A percentile compares a stretch with the other conserved stretches of the same genome.
These are phyloP conservation scores for Lumnitzera racemosa DNA, from an alignment of 345 rosid genomes.

Conservation along the genomic window DNA sequence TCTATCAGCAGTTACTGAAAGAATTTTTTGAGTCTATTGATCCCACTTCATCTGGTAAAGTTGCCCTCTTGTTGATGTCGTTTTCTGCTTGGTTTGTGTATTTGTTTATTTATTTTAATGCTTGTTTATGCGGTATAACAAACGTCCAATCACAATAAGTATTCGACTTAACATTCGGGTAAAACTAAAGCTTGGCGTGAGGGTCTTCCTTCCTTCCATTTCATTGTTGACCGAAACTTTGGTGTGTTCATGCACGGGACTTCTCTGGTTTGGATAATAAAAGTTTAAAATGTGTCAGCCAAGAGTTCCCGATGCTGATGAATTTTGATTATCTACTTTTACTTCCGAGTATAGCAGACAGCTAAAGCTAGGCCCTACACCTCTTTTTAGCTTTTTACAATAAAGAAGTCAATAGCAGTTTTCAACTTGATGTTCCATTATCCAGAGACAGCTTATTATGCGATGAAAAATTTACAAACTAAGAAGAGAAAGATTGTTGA, in stretches of 20 bases:
- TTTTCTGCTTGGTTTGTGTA: not conserved
- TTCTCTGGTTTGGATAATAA: too few species aligned
- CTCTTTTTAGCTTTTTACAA: too few species aligned
- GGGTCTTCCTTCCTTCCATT: not conserved
- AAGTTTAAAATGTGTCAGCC: not conserved
- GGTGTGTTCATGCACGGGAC: too few species aligned
- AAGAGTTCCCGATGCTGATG: too few species aligned
- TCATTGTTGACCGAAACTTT: not conserved
- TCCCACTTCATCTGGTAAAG: conserved; percentile 57
- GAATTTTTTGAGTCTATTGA: conserved; percentile 80
- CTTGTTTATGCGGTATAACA: not conserved
- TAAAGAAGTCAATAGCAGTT: not conserved
- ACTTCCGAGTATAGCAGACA: too few species aligned
- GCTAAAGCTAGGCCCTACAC: too few species aligned
- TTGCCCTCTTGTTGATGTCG: not conserved
- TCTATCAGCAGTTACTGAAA: conserved; percentile 76
- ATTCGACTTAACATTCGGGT: too few species aligned
- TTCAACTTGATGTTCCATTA: not conserved
- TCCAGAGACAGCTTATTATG: conserved; percentile 68
- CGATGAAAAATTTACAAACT: conserved; percentile 55
- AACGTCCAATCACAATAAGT: too few species aligned
- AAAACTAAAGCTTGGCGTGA: too few species aligned
- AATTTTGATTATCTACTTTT: too few species aligned
- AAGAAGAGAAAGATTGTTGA: conserved; percentile 89
- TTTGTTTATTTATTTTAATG: not conserved